Evolutionary conservation across 139 green algal species (phyloP), one percentile per base, ranked within the genome.

Genomic region (Chlamydomonas asymmetrica): DNA sequence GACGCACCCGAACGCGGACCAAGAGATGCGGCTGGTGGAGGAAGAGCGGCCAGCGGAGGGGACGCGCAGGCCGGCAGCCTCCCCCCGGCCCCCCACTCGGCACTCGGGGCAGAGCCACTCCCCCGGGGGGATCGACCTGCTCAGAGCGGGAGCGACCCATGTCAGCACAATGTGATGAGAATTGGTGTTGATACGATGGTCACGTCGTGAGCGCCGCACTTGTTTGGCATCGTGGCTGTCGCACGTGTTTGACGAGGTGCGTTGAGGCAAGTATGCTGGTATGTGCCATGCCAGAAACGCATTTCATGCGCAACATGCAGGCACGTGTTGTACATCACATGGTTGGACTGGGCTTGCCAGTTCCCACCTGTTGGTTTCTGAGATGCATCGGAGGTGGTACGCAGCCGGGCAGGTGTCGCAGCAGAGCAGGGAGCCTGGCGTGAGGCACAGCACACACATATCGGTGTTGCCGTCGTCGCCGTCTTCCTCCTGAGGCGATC

Each of bases 331-430:
- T n/a, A n/a, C n/a, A n/a, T n/a, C n/a, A n/a, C n/a, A n/a, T n/a
- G n/a, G n/a, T n/a, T n/a, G n/a, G n/a, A n/a, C n/a, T n/a, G n/a
- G n/a, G n/a, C n/a, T n/a, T n/a, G n/a, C n/a, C n/a, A n/a, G n/a
- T n/a, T n/a, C n/a, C n/a, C n/a, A n/a, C n/a, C n/a, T n/a, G n/a
- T n/a, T n/a, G n/a, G n/a, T 88, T 76, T 94, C 87, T 4, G 85
- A 89, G 45, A 94, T 78, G 80, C 94, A 98, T 34, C 85, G 79
- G 63, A 92, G 57, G 85, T 98, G 94, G 84, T 92, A 98, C 40
- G 93, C 90, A 7, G 90, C 94, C 0, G 94, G 94, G 82, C 94
- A 98, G 73, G 75, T 84, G 68, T 98, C 94, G 81, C 94, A 98
- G 84, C 92, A 97, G 60, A 98, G 63, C 75, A 98, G 84, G 73